Evolutionary conservation across 768 basidiomycete species (phyloP), one percentile per base, ranked within the genome.

Genomic region (Nidularia sp.): DNA sequence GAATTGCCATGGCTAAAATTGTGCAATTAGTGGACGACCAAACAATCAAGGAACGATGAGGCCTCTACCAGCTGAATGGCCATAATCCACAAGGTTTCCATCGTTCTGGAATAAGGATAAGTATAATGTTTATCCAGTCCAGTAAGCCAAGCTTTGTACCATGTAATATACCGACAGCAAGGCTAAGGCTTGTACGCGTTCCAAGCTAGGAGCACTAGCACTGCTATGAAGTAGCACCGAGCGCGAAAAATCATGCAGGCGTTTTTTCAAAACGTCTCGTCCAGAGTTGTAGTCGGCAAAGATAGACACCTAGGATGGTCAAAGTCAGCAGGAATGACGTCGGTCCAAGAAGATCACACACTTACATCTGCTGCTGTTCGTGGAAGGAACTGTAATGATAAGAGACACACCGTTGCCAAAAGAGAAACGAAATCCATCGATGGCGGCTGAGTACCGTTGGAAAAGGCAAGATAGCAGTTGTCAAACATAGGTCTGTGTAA

Each of bases 361-460:
- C 60, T 12, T 39, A 61, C 60, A 52, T 61, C 49, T 29, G 49
- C 36, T 2, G 53, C 29, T 12, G 54, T 50, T 48, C 47, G 39
- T 5, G 60, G 57, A 29, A 61, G 53, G 48, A 57, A 55, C 47
- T 60, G 59, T 6, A 60, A 42, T 15, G 59, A 58, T 10, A 55
- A 45, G n/a, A 55, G 45, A 45, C 57, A 53, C 5, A 60, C 47
- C 5, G 53, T 57, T 10, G 59, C 55, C 31, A 60, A 25, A 32
- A 60, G 45, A 12, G 50, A 49, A 34, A 54, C 43, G 31, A 55
- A 53, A 50, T 55, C 52, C 18, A 55, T 47, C 6, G 59, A 45
- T 10, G 59, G 55, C 45, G 59, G 32, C 18, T 45, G 44, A 10
- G 36, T 7, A 10, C 18, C 18, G 44, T 22, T 18, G 7, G 44